Evolutionary conservation across 345 rosid genomes (phyloP).

Genomic region (Hypericum perforatum): DNA sequence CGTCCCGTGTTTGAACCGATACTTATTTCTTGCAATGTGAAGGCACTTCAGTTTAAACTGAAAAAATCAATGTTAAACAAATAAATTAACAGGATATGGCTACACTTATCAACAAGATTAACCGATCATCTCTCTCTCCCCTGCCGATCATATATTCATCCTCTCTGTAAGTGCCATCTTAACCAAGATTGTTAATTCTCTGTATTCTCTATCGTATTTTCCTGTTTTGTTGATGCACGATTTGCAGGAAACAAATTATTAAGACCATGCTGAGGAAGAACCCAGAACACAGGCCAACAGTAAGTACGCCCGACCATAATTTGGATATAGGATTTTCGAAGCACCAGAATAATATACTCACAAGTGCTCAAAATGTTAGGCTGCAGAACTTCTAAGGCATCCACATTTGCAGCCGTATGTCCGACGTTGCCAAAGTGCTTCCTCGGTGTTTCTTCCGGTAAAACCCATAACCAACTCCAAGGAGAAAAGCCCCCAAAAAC

Average conservation of each 20-base stretch:
- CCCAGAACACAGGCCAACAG: slow-evolving; percentile 71
- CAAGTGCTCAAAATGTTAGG: slow-evolving; percentile 32
- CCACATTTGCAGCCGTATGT: slow-evolving; percentile 73
- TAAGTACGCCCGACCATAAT: slow-evolving; percentile 29
- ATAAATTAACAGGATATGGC: slow-evolving; percentile 63
- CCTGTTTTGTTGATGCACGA: not conserved
- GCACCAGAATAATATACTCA: slow-evolving; percentile 9
- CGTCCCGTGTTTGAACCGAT: too few relatives aligned
- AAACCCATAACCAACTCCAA: slow-evolving; percentile 42
- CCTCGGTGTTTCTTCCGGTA: slow-evolving; percentile 76
- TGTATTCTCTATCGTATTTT: not conserved
- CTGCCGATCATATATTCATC: slow-evolving; percentile 87
- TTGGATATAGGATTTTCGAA: slow-evolving; percentile 8
- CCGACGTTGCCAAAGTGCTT: slow-evolving; percentile 51
- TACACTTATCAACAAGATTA: slow-evolving; percentile 81
- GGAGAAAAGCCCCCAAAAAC: slow-evolving; percentile 53
- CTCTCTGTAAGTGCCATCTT: slow-evolving; percentile 50
- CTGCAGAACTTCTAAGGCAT: slow-evolving; percentile 84
- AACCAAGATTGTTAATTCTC: not conserved
- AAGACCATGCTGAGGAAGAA: slow-evolving; percentile 84
- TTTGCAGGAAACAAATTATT: slow-evolving; percentile 78
- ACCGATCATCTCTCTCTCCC: slow-evolving; percentile 82
- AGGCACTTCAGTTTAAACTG: not conserved
- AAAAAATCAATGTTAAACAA: slow-evolving; percentile 2
- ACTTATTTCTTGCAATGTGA: too few relatives aligned